These are phyloP conservation scores for Phytopythium helicoides DNA, from an alignment of 352 stramenopile species.

Conservation along the genomic window DNA sequence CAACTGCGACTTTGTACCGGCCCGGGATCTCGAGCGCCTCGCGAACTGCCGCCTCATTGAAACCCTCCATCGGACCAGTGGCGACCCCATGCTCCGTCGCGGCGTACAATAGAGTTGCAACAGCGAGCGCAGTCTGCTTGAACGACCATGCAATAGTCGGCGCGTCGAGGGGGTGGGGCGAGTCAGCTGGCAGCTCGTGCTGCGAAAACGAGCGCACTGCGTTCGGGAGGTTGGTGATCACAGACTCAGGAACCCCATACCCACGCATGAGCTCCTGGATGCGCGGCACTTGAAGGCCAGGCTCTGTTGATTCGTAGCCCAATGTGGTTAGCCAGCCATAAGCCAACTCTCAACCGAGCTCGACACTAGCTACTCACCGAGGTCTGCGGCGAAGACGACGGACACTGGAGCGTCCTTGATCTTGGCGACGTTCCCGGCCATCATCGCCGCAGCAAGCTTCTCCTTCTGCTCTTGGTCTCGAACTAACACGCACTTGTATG, in stretches of 20 bases:
- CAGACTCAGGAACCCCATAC: constrained; percentile 35
- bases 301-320: constrained; percentile 43
- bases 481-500: constrained; percentile 76
- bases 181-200: constrained; percentile 48
- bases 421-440: constrained; percentile 68
- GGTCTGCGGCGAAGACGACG: constrained; percentile 77
- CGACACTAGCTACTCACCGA: constrained; percentile 26
- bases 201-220: constrained; percentile 66
- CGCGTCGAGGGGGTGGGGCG: too few species aligned
- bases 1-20: constrained; percentile 70
- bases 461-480: constrained; percentile 65
- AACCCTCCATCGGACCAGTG: constrained; percentile 81
- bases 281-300: constrained; percentile 59
- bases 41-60: constrained; percentile 63
- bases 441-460: constrained; percentile 68
- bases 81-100: constrained; percentile 62
- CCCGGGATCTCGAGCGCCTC: constrained; percentile 72
- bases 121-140: constrained; percentile 80
- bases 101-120: constrained; percentile 64
- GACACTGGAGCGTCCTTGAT: constrained; percentile 75
- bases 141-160: constrained; percentile 75
- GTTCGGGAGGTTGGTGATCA: constrained; percentile 58
- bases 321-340: background rate
- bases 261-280: constrained; percentile 71
- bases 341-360: background rate